Percentiles rank a stretch among this genome's conserved stretches.
phyloP scores from a whole-genome alignment of 352 stramenopile genomes.

The Phytophthora ramorum region DNA sequence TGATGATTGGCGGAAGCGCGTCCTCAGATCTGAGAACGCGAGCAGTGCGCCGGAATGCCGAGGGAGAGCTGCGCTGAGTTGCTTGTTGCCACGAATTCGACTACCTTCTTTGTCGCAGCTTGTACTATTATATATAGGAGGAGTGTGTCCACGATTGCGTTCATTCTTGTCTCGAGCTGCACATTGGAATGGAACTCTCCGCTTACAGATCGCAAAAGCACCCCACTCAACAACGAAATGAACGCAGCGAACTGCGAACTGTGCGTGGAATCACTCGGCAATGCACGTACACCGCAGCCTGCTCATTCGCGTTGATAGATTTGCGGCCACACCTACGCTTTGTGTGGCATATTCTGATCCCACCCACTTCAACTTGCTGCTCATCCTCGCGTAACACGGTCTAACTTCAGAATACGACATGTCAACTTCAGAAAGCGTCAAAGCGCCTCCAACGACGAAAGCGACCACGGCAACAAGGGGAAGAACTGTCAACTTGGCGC shows the following conservation, averaged over 20 bases:
- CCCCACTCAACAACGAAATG: too few species aligned
- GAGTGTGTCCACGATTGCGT: too few species aligned
- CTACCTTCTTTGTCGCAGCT: too few species aligned
- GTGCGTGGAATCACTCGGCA: background rate
- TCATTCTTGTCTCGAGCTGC: too few species aligned
- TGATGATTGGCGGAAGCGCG: conserved; percentile 18
- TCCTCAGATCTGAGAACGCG: conserved; percentile 30
- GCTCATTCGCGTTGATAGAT: background rate
- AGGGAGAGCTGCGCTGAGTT: too few species aligned
- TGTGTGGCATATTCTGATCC: background rate
- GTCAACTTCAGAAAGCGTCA: conserved; percentile 9
- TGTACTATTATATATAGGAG: too few species aligned
- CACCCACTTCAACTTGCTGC: conserved; percentile 19
- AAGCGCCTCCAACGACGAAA: background rate
- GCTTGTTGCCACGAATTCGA: too few species aligned
- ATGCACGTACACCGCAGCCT: too few species aligned
- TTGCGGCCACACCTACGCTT: background rate
- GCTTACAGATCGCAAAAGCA: too few species aligned
- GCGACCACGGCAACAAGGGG: background rate
- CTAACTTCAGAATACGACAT: conserved; percentile 11
- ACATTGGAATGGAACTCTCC: too few species aligned
- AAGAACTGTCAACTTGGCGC: background rate
- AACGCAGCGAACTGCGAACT: background rate
- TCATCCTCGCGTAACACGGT: conserved; percentile 8
- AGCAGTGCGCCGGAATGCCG: too few species aligned